phyloP scores from a whole-genome alignment of 352 stramenopile genomes.

The Phytophthora ohioensis region DNA sequence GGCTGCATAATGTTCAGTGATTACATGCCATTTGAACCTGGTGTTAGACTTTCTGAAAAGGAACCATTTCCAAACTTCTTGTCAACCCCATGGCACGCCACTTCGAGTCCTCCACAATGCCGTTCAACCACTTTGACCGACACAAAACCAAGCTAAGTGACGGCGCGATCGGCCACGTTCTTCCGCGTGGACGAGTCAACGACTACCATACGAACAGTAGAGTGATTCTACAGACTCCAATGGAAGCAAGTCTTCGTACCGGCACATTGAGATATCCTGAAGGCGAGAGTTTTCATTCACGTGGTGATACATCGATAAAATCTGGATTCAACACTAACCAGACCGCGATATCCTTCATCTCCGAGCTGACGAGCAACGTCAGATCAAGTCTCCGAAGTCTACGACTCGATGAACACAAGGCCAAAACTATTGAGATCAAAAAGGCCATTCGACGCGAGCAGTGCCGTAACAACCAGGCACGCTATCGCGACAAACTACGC shows the following conservation, averaged over 20 bases:
- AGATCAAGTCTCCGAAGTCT: background rate
- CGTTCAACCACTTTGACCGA: background rate
- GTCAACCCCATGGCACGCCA: constrained; percentile 15
- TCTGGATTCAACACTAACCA: background rate
- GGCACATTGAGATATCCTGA: too few relatives aligned
- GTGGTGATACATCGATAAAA: background rate
- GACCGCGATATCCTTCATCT: background rate
- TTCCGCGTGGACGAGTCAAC: background rate
- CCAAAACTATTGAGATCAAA: constrained; percentile 1
- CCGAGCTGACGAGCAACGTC: background rate
- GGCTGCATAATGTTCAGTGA: background rate
- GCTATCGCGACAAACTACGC: constrained; percentile 28
- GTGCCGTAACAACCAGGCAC: constrained; percentile 31
- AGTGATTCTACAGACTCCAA: background rate
- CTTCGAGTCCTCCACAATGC: background rate
- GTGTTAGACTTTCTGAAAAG: too few relatives aligned
- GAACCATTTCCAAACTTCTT: constrained; percentile 6
- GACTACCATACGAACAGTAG: background rate
- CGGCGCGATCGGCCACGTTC: constrained; percentile 1
- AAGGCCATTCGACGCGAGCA: constrained; percentile 30
- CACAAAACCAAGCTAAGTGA: constrained; percentile 8
- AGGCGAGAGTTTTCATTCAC: too few relatives aligned
- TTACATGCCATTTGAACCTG: background rate
- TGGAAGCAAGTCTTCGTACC: too few relatives aligned
- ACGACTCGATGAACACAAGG: constrained; percentile 5